phyloP scores from a whole-genome alignment of 257 asterid genomes.

The Nemophila menziesii region DNA sequence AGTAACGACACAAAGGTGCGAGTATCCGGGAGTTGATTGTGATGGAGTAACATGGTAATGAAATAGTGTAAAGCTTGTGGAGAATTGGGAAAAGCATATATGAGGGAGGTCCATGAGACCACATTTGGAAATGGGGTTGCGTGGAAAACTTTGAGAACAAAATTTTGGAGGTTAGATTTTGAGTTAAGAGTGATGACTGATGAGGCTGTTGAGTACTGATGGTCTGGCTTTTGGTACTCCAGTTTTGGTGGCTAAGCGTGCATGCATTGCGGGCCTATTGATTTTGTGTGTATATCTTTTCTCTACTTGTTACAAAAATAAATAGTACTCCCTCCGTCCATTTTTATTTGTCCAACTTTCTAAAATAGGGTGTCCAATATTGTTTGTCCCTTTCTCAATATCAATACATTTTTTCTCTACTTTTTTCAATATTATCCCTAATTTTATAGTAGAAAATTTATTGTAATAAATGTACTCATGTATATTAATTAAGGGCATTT shows the following conservation, averaged over 20 bases:
- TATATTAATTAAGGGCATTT: too few species aligned
- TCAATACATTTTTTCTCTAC: too few species aligned
- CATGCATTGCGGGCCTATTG: constrained; percentile 45
- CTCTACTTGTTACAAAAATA: neutral
- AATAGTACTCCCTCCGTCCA: too few species aligned
- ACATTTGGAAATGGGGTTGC: constrained; percentile 53
- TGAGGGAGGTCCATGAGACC: constrained; percentile 67
- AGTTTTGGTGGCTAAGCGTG: constrained; percentile 47
- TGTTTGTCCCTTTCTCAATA: too few species aligned
- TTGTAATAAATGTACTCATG: too few species aligned
- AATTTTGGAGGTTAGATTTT: constrained; percentile 30
- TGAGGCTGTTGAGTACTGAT: constrained; percentile 51
- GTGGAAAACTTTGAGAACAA: constrained; percentile 46
- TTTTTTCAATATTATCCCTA: too few species aligned
- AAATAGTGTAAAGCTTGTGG: constrained; percentile 40
- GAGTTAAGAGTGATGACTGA: constrained; percentile 65
- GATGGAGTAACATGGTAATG: constrained; percentile 68
- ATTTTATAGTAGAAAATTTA: too few species aligned
- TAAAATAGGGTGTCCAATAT: too few species aligned
- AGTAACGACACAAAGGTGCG: constrained; percentile 54
- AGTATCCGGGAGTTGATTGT: constrained; percentile 31
- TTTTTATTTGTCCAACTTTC: too few species aligned
- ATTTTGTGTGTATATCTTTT: neutral
- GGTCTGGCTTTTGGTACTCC: constrained; percentile 26
- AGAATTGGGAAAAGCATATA: constrained; percentile 42